A percentile compares a stretch with the other conserved stretches of the same genome.
Evolutionary conservation across 306 rosid species (phyloP).

Genomic region (Prunus salicina): DNA sequence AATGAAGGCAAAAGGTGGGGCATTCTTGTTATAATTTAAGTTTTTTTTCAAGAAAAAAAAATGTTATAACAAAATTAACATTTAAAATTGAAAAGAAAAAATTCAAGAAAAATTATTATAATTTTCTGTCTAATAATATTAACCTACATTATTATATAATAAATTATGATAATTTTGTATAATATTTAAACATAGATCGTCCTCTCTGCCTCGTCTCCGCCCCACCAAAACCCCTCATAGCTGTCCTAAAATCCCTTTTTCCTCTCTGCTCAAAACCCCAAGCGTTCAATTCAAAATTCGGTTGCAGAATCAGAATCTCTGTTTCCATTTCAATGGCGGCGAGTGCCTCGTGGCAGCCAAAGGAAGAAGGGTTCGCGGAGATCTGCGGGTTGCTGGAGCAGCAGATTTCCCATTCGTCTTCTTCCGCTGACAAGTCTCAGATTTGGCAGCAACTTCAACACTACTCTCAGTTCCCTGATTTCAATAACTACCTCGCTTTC

Average conservation of each 20-base stretch:
- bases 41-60: too few species aligned
- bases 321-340: conserved; percentile 48
- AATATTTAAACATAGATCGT: conserved; percentile 18
- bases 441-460: conserved; percentile 95
- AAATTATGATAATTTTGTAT: not conserved
- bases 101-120: not conserved
- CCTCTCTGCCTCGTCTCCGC: conserved; percentile 12
- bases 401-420: conserved; percentile 80
- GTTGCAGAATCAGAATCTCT: conserved; percentile 11
- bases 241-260: conserved; percentile 6
- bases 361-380: conserved; percentile 86
- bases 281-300: not conserved
- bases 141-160: not conserved
- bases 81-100: not conserved
- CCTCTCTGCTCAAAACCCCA: conserved; percentile 5
- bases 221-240: conserved; percentile 17
- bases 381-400: conserved; percentile 92
- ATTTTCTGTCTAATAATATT: not conserved
- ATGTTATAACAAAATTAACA: too few species aligned
- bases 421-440: conserved; percentile 93
- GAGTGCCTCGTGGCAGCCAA: conserved; percentile 84
- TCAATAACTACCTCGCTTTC: conserved; percentile 90
- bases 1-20: too few species aligned
- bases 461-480: conserved; percentile 89
- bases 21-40: too few species aligned